A percentile compares a stretch with the other conserved stretches of the same genome.
Evolutionary conservation across 495 filamentous ascomycete species (phyloP).

Genomic region (Aspergillus bertholletiae): DNA sequence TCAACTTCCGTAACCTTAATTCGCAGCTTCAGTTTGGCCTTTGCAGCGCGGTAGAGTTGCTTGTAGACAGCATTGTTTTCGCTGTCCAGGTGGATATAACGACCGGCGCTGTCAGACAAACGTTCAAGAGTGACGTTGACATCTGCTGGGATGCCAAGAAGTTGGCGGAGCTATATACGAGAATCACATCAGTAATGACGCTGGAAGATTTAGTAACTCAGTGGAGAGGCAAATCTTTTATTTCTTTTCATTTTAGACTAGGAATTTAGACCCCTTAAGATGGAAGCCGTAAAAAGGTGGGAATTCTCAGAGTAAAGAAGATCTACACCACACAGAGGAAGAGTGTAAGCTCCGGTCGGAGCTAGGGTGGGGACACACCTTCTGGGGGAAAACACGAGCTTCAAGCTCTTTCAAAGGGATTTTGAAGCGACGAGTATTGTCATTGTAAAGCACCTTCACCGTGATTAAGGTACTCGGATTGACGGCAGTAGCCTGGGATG

Average conservation of each 20-base stretch:
- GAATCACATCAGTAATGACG: slow-evolving; percentile 6
- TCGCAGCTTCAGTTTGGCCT: slow-evolving; percentile 96
- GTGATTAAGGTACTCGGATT: slow-evolving; percentile 75
- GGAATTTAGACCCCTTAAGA: background rate
- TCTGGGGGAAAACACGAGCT: slow-evolving; percentile 68
- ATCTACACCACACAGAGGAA: background rate
- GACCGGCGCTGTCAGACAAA: slow-evolving; percentile 88
- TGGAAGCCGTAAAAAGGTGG: background rate
- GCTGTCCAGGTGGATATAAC: slow-evolving; percentile 75
- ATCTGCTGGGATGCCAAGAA: slow-evolving; percentile 67
- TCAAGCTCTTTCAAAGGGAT: slow-evolving; percentile 83
- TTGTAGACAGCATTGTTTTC: slow-evolving; percentile 85
- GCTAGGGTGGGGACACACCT: slow-evolving; percentile 64
- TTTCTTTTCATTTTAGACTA: background rate
- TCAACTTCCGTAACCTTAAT: slow-evolving; percentile 62
- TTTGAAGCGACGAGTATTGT: slow-evolving; percentile 83
- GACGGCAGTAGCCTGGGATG: slow-evolving; percentile 31
- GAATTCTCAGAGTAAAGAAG: slow-evolving; percentile 5
- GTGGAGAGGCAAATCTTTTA: background rate
- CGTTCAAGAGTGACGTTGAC: slow-evolving; percentile 79
- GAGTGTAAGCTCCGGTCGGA: slow-evolving; percentile 25
- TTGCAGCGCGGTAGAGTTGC: slow-evolving; percentile 93
- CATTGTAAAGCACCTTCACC: slow-evolving; percentile 72
- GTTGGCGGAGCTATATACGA: slow-evolving; percentile 62
- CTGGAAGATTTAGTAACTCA: background rate